Evolutionary conservation across 768 basidiomycete species (phyloP), one percentile per base, ranked within the genome.

Genomic region (Kwoniella bestiolae): DNA sequence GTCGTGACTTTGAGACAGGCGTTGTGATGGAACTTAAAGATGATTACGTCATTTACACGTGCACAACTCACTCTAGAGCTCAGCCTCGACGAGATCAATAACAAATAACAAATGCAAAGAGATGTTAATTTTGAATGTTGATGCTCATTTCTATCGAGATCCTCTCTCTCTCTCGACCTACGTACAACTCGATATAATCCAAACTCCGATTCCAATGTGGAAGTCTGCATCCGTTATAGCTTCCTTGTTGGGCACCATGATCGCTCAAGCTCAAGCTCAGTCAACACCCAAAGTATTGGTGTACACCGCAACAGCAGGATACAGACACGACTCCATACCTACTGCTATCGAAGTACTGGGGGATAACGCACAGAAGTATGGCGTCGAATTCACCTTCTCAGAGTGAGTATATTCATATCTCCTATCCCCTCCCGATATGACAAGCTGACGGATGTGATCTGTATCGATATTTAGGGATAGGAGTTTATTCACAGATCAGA

Each of bases 281-380:
- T 56, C 66, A 26, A 58, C 51, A 35, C 76, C 76, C 0, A 26
- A 44, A 28, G 77, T 90, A 8, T 82, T 90, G 34, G 85, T 88
- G 18, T 90, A 87, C 69, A 86, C 88, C 23, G 85, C 85, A 2
- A 90, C 88, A 0, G 75, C 79, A 5, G 85, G 84, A 4, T 91
- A 85, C 77, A 83, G 89, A 63, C 90, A 91, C 72, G 90, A 90
- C 65, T 89, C 87, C 3, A 91, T 91, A 61, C 90, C 90, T 0
- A 86, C 86, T 1, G 89, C 90, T 3, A 85, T 89, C 28, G 79
- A 85, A 46, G 85, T 85, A 0, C 79, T 91, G 44, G 84, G 84
- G 61, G 76, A 82, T 1, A 83, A 82, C 25, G 84, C 83, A 2
- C 63, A 81, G n/a, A 72, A 79, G 0, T 85, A 87, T 61, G 82